Base-by-base conservation (phyloP, 495 filamentous ascomycete species). In the Lentithecium fluviatile region DNA sequence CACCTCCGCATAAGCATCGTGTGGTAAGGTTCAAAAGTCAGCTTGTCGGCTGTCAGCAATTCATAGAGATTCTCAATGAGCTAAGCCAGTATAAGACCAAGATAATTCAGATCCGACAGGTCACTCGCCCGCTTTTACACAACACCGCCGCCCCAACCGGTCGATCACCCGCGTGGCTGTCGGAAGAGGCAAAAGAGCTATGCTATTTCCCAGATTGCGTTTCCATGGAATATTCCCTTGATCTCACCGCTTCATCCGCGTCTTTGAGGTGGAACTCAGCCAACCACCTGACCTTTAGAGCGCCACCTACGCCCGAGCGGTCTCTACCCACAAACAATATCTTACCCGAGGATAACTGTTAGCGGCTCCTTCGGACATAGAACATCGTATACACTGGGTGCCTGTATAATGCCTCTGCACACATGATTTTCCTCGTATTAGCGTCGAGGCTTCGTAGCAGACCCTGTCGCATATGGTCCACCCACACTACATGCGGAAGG, bases 81-180 rank as follows among this genome's bases (percentile, higher is more conserved):
- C 56, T 58, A 60, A 38, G 17, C 47, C 20, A 29, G 29, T 15
- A 58, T 15, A 40, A 19, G 45, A 17, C 21, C 6, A 11, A 45
- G 23, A 46, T 56, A 56, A 56, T 17, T 29, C 11, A 3, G 7
- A 20, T 23, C 25, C 19, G 13, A 25, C 7, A 11, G 15, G 24
- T 34, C 1, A 37, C 32, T 25, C 17, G 13, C 13, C 15, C 15
- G 10, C 7, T 8, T 20, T 32, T 6, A 32, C 21, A 48, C 15
- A 20, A 32, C 29, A 4, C 2, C 5, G 6, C 26, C 32, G 43
- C 43, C 54, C 48, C 54, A 57, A 25, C 48, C 48, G 37, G 49
- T 32, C 36, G 57, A 52, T 60, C 48, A 43, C 34, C 57, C 57
- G 24, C 10, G 42, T 50, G 12, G 42, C 47, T 36, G n/a, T 45